Percentiles rank a stretch among this genome's conserved stretches.
Evolutionary conservation across 129 eudicot species (phyloP).

Genomic region (Escallonia rubra): DNA sequence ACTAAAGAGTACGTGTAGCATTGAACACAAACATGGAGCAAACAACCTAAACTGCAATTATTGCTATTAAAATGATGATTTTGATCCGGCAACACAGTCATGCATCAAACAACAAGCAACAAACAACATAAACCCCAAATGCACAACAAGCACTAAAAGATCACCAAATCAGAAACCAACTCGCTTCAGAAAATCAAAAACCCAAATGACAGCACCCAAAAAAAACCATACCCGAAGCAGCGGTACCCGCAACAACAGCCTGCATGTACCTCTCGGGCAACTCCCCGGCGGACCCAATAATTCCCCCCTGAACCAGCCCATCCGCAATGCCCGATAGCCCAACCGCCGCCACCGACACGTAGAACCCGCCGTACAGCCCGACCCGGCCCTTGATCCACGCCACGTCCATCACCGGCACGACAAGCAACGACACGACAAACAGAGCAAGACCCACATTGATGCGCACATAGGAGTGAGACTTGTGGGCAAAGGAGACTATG

Average conservation of each 20-base stretch:
- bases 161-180: background rate
- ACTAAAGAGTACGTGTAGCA: too few species aligned
- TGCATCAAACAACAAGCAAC: too few species aligned
- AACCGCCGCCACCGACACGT: constrained; percentile 65
- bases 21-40: too few species aligned
- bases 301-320: constrained; percentile 80
- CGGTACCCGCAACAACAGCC: constrained; percentile 88
- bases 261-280: constrained; percentile 97
- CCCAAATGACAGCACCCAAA: constrained; percentile 5
- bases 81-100: too few species aligned
- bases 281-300: constrained; percentile 87
- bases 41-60: too few species aligned
- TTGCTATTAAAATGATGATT: too few species aligned
- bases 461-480: constrained; percentile 41
- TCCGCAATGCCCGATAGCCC: constrained; percentile 63
- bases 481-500: constrained; percentile 49
- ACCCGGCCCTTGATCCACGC: constrained; percentile 52
- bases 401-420: constrained; percentile 70
- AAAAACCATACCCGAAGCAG: constrained; percentile 67
- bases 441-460: constrained; percentile 66
- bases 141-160: too few species aligned
- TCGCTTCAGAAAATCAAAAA: background rate
- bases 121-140: too few species aligned
- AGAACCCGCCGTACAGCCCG: constrained; percentile 57
- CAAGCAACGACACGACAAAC: constrained; percentile 53